These are phyloP conservation scores for Leucogyrophana mollusca DNA, from an alignment of 768 basidiomycete species.

Conservation along the genomic window DNA sequence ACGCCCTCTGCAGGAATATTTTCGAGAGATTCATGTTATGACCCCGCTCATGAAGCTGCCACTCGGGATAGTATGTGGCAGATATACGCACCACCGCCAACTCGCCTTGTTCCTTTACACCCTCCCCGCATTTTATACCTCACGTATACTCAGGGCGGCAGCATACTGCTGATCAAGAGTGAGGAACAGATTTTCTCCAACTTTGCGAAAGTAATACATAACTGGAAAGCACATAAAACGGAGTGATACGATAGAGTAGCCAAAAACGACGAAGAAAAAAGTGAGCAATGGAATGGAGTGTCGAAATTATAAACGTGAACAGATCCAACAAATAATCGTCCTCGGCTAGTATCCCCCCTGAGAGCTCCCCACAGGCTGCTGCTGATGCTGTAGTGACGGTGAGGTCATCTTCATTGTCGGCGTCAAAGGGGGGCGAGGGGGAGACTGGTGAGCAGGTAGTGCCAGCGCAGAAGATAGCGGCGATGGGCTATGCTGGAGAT, in stretches of 20 bases:
- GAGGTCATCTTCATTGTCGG: conserved; percentile 54
- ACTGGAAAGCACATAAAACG: conserved; percentile 37
- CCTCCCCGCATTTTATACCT: no score
- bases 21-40: no score
- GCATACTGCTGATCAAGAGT: no score
- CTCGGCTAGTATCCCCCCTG: conserved; percentile 50
- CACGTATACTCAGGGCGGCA: no score
- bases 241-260: conserved; percentile 30
- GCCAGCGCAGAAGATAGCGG: conserved; percentile 44
- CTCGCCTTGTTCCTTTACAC: no score
- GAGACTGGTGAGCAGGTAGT: conserved; percentile 39
- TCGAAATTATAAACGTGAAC: conserved; percentile 10
- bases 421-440: conserved; percentile 48
- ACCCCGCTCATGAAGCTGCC: no score
- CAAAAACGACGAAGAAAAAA: conserved; percentile 23
- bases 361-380: conserved; percentile 44
- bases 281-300: conserved; percentile 12
- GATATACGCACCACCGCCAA: no score
- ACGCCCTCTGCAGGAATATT: no score
- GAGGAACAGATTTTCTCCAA: no score
- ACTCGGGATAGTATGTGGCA: no score
- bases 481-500: conserved; percentile 44
- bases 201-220: conserved; percentile 28
- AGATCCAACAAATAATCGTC: conserved; percentile 6
- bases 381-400: conserved; percentile 55